Evolutionary conservation across 169 alveolate species (phyloP).

Genomic region (Ichthyophthirius multifiliis): DNA sequence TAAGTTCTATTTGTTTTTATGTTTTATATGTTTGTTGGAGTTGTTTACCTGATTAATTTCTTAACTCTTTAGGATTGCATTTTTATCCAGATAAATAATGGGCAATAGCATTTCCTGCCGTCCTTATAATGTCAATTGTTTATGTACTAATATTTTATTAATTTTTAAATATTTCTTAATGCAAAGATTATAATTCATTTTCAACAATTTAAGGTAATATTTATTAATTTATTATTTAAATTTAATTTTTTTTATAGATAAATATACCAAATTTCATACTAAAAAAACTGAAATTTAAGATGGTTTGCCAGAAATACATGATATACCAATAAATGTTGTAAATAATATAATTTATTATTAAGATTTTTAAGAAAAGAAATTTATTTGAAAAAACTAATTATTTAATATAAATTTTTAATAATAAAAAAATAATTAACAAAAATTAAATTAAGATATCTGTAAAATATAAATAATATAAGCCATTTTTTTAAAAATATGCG

Average conservation of each 20-base stretch:
- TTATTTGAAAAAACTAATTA: too few species aligned
- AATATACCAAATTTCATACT: neutral
- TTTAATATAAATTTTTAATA: too few species aligned
- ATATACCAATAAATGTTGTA: slow-evolving; percentile 26
- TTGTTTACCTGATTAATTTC: slow-evolving; percentile 15
- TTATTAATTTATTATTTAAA: neutral
- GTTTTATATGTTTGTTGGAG: slow-evolving; percentile 21
- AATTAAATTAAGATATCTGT: too few species aligned
- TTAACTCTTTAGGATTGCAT: slow-evolving; percentile 18
- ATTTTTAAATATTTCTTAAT: slow-evolving; percentile 10
- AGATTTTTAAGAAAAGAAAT: too few species aligned
- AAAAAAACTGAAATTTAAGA: slow-evolving; percentile 28
- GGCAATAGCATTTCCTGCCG: slow-evolving; percentile 29
- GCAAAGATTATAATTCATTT: neutral
- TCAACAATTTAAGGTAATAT: slow-evolving; percentile 15
- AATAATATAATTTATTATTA: slow-evolving; percentile 34
- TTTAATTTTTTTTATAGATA: slow-evolving; percentile 1
- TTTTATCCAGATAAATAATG: slow-evolving; percentile 28
- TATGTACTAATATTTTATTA: slow-evolving; percentile 9
- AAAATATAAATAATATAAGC: too few species aligned
- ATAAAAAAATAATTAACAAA: too few species aligned
- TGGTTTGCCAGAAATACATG: slow-evolving; percentile 30
- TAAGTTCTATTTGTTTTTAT: slow-evolving; percentile 13
- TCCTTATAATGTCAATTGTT: slow-evolving; percentile 16
- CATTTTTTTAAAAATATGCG: too few species aligned